phyloP scores from a whole-genome alignment of 2,329 filamentous ascomycete genomes.

The Fonsecaea pedrosoi region DNA sequence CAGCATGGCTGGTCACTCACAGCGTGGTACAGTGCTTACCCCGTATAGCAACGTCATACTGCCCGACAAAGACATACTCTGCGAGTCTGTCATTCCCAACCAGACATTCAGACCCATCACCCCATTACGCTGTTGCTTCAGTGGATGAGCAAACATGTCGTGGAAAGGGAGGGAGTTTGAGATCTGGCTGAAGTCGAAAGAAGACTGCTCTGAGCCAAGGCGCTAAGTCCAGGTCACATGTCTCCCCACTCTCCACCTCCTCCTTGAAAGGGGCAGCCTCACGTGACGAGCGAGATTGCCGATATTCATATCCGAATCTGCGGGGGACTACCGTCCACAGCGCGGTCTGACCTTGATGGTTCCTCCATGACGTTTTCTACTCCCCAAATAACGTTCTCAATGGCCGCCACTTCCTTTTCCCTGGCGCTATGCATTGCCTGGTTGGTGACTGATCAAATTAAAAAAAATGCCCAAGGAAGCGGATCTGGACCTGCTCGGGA shows the following conservation, averaged over 20 bases:
- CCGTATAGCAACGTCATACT: background rate
- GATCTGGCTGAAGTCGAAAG: constrained; percentile 7
- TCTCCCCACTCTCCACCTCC: background rate
- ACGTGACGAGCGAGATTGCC: constrained; percentile 12
- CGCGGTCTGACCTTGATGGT: background rate
- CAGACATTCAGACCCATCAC: background rate
- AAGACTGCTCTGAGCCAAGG: constrained; percentile 9
- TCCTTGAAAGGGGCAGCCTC: background rate
- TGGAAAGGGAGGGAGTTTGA: background rate
- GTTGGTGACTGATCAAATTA: background rate
- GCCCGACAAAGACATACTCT: background rate
- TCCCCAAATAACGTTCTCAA: background rate
- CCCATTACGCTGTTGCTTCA: background rate
- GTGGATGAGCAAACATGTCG: background rate
- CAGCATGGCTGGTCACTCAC: background rate
- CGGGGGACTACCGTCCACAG: background rate
- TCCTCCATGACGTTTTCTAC: constrained; percentile 7
- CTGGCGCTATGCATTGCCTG: background rate
- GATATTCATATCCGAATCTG: constrained; percentile 12
- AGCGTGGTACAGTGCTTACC: background rate
- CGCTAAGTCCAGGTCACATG: background rate
- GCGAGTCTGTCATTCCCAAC: background rate
- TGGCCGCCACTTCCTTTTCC: background rate
- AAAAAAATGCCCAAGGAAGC: background rate
- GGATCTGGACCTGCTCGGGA: constrained; percentile 2